These are phyloP conservation scores for Nematodospora anomalae DNA, from an alignment of 1,139 yeast species.

Conservation along the genomic window DNA sequence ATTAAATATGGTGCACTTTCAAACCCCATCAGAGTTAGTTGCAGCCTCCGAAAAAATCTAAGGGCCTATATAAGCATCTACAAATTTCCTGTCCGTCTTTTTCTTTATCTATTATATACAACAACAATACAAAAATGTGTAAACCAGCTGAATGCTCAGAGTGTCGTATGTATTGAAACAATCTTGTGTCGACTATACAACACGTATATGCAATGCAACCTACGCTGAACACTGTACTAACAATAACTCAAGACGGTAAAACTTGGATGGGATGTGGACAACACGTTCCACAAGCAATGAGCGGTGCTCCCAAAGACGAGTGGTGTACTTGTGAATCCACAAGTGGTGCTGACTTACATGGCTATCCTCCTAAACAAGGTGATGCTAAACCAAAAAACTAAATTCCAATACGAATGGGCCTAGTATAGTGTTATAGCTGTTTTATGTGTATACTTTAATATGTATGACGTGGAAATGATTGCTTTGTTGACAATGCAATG, in stretches of 20 bases:
- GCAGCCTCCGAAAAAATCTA: not conserved
- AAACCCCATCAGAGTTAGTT: conserved; percentile 10
- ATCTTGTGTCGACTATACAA: not conserved
- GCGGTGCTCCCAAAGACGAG: conserved; percentile 28
- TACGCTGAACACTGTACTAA: conserved; percentile 10
- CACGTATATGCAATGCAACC: not conserved
- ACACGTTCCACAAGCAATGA: conserved; percentile 45
- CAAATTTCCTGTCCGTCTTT: too few species aligned
- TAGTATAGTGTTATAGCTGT: too few species aligned
- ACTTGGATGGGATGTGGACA: conserved; percentile 51
- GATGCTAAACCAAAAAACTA: conserved; percentile 15
- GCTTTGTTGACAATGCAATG: too few species aligned
- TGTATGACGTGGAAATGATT: too few species aligned
- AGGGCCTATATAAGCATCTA: too few species aligned
- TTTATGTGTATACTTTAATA: too few species aligned
- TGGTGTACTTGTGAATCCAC: conserved; percentile 35
- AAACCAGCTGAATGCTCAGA: conserved; percentile 20
- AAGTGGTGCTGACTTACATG: conserved; percentile 17
- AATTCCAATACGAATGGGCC: too few species aligned
- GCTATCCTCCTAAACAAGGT: conserved; percentile 21
- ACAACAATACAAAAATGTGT: conserved; percentile 17
- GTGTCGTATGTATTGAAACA: conserved; percentile 18
- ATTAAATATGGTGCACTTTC: too few species aligned
- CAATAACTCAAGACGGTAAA: conserved; percentile 20
- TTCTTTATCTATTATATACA: too few species aligned